phyloP scores from a whole-genome alignment of 768 basidiomycete genomes.

The Xanthoconium stramineum region DNA sequence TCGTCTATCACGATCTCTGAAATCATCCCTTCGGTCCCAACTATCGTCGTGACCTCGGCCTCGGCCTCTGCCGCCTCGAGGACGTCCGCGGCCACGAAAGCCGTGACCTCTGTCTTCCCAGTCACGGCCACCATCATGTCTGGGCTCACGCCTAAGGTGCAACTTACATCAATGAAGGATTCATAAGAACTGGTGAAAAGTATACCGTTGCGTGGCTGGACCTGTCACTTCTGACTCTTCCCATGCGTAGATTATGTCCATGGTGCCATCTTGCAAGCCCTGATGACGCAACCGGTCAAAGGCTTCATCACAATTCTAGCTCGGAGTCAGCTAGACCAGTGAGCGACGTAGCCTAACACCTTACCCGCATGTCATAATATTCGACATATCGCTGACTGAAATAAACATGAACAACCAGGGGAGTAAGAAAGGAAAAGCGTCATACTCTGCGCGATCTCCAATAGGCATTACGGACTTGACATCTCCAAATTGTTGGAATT shows the following conservation, averaged over 20 bases:
- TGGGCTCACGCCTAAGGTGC: constrained; percentile 26
- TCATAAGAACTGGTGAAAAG: background rate
- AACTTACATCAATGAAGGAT: constrained; percentile 4
- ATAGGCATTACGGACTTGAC: constrained; percentile 75
- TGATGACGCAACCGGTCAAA: constrained; percentile 78
- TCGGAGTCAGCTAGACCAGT: constrained; percentile 6
- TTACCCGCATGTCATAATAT: constrained; percentile 84
- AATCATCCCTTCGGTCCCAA: constrained; percentile 45
- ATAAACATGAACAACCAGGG: constrained; percentile 2
- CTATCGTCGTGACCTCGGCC: constrained; percentile 38
- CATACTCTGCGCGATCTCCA: constrained; percentile 61
- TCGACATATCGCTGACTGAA: constrained; percentile 87
- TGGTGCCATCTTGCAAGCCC: constrained; percentile 77
- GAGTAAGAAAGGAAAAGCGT: background rate
- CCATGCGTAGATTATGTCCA: constrained; percentile 88
- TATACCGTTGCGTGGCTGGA: constrained; percentile 43
- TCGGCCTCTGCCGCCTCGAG: constrained; percentile 39
- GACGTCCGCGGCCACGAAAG: constrained; percentile 37
- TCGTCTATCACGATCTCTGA: constrained; percentile 36
- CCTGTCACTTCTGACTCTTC: constrained; percentile 59
- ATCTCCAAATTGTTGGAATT: constrained; percentile 88
- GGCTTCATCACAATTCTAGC: constrained; percentile 72
- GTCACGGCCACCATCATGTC: constrained; percentile 41
- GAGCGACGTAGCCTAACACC: constrained; percentile 17
- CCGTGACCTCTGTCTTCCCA: constrained; percentile 43